Base-by-base conservation (phyloP, 177 flowering plant genomes). In the Vitis hybrid region DNA sequence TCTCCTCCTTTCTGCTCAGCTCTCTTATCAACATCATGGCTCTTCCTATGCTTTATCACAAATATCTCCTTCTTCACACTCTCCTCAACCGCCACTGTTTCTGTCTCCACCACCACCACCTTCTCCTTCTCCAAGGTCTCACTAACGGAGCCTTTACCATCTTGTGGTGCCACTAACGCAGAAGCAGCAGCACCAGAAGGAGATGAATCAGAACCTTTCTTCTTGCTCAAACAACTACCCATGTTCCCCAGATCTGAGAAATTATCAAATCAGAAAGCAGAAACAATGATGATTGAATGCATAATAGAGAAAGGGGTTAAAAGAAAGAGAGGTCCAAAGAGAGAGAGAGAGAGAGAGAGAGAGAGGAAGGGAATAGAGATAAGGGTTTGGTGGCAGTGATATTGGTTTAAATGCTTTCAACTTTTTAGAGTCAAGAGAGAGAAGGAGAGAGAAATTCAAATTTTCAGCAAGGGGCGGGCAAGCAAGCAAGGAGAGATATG, bases 141-240 rank as follows among this genome's bases (percentile, higher is more conserved):
- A 26, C n/a, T 26, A 9, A 39, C 8, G 45, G 45, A 39, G 45
- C 6, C 45, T 39, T 39, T 39, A 6, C 45, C 45, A 39, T 39
- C 7, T 39, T 39, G 45, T 39, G 45, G 45, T 39, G 45, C 45
- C 45, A 39, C 45, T 4, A 7, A 39, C 45, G 72, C 12, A 23
- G 74, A 12, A 54, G 69, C 56, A 5, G 63, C 61, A 32, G 60
- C 62, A 12, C 12, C 8, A 14, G 71, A 6, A 54, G 81, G 52
- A 55, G 72, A 23, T 23, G 77, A 30, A 66, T 79, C 19, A 39
- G 65, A 26, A 3, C 67, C 65, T 34, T 50, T 66, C 73, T 84
- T 89, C 87, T 85, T 91, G 81, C 93, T 91, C 30, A 84, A 74
- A 81, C 97, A 91, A 62, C 77, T 56, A 68, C 97, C 93, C 97